Evolutionary conservation across 495 filamentous ascomycete genomes (phyloP), one percentile per base, ranked within the genome.

Genomic region (Annulohypoxylon nitens): DNA sequence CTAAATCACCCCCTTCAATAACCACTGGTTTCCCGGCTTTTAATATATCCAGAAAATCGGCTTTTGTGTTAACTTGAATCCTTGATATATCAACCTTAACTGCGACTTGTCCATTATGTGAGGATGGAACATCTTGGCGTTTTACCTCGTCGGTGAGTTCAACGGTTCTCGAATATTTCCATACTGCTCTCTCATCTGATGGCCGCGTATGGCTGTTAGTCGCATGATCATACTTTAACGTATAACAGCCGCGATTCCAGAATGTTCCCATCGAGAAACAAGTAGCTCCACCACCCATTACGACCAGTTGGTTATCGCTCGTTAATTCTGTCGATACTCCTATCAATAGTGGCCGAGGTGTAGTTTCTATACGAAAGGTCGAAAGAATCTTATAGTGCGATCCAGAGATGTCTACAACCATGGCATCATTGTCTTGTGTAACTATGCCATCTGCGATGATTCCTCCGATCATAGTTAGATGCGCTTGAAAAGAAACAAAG

Each of bases 191-290:
- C 8, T 20, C 11, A 0, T 4, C 25, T 16, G 30, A 18, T 20
- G 41, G 41, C 8, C 12, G 12, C 12, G 39, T 58, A 12, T n/a
- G n/a, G 10, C 25, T 10, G 5, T 30, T 12, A 5, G 43, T 2
- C 10, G 34, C 37, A 16, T 67, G 41, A 57, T 61, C 26, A 7
- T 67, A 61, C 4, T 23, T 18, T 3, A 74, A 11, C 25, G 75
- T 77, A 64, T 78, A 90, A 45, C 85, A 84, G 0, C 86, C 89
- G 50, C 86, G 82, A 64, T 92, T 93, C 89, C 91, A 93, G 69
- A 86, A 90, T 12, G 90, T 90, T 7, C 93, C 93, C 85, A 97
- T 95, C 0, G 93, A 93, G 80, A 97, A 97, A 78, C 94, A 97
- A 0, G 94, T 92, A 26, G 93, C 93, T 18, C 95, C 94, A 14